phyloP scores from a whole-genome alignment of 2,329 filamentous ascomycete species.

The Talaromyces sp. region DNA sequence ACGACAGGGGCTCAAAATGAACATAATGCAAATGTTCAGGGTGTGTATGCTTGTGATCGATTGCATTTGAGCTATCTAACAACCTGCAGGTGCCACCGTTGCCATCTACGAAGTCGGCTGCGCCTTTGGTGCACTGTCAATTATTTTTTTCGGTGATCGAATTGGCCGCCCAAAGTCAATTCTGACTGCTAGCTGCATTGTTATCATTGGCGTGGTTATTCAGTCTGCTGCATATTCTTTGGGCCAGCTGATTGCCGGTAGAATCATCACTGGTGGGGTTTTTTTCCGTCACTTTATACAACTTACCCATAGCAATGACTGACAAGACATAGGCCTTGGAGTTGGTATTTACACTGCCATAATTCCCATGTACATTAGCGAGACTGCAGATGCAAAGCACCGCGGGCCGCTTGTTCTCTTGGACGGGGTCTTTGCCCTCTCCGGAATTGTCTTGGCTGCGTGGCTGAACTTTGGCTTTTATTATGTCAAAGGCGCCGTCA shows the following conservation, averaged over 20 bases:
- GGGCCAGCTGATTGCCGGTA: conserved; percentile 38
- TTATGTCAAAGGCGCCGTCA: conserved; percentile 7
- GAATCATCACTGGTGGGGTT: not conserved
- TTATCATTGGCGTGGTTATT: conserved; percentile 38
- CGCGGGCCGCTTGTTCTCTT: conserved; percentile 49
- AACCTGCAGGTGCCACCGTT: conserved; percentile 18
- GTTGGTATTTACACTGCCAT: conserved; percentile 44
- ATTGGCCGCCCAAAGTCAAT: conserved; percentile 38
- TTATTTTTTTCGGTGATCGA: conserved; percentile 34
- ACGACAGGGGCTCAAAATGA: conserved; percentile 14
- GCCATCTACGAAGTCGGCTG: conserved; percentile 16
- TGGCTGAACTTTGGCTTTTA: not conserved
- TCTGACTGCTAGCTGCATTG: conserved; percentile 36
- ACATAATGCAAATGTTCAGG: conserved; percentile 22
- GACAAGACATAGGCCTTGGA: conserved; percentile 19
- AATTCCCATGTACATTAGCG: conserved; percentile 41
- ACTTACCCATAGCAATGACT: not conserved
- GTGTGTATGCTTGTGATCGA: not conserved
- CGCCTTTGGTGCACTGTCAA: conserved; percentile 35
- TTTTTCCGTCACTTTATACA: not conserved
- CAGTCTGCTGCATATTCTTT: conserved; percentile 36
- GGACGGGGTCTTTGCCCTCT: not conserved
- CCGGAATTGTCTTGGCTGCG: not conserved
- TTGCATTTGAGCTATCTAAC: not conserved
- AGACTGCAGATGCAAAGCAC: conserved; percentile 43